These are phyloP conservation scores for Plasmodium vinckei DNA, from an alignment of 169 alveolate genomes.

Conservation along the genomic window DNA sequence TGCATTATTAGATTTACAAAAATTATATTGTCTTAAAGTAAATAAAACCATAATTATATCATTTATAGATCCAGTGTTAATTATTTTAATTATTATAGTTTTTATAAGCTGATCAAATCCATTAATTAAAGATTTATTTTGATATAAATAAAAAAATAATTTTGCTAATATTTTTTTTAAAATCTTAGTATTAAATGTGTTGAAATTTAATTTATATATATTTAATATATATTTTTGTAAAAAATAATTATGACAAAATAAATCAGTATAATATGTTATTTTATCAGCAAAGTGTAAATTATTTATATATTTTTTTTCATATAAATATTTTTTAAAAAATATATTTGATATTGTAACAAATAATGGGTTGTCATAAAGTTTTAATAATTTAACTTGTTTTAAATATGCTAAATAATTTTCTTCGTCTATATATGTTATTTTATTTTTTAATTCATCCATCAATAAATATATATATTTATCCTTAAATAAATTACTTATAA, in stretches of 20 bases:
- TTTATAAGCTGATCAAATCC: conserved; percentile 59
- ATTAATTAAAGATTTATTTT: conserved; percentile 43
- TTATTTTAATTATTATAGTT: conserved; percentile 22
- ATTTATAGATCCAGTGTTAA: conserved; percentile 33
- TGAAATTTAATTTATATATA: conserved; percentile 53
- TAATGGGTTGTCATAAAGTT: conserved; percentile 22
- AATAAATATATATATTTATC: conserved; percentile 39
- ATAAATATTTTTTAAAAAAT: conserved; percentile 41
- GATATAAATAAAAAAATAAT: conserved; percentile 19
- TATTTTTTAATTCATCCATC: conserved; percentile 27
- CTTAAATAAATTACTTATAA: conserved; percentile 51
- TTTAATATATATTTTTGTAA: conserved; percentile 62
- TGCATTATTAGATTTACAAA: conserved; percentile 13
- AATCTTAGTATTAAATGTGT: conserved; percentile 30
- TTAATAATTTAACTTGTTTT: conserved; percentile 38
- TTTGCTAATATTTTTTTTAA: conserved; percentile 61
- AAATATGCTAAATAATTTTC: conserved; percentile 29
- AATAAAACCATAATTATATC: conserved; percentile 32
- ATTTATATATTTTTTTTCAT: conserved; percentile 16
- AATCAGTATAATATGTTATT: conserved; percentile 66
- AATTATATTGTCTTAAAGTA: conserved; percentile 35
- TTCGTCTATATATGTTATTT: conserved; percentile 19
- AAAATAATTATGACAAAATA: conserved; percentile 43
- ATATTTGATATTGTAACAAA: conserved; percentile 1
- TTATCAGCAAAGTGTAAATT: conserved; percentile 54